Percentiles rank a stretch among this genome's conserved stretches.
Conservation (phyloP, 768 basidiomycete genomes). For the Boletellus emodensis region DNA sequence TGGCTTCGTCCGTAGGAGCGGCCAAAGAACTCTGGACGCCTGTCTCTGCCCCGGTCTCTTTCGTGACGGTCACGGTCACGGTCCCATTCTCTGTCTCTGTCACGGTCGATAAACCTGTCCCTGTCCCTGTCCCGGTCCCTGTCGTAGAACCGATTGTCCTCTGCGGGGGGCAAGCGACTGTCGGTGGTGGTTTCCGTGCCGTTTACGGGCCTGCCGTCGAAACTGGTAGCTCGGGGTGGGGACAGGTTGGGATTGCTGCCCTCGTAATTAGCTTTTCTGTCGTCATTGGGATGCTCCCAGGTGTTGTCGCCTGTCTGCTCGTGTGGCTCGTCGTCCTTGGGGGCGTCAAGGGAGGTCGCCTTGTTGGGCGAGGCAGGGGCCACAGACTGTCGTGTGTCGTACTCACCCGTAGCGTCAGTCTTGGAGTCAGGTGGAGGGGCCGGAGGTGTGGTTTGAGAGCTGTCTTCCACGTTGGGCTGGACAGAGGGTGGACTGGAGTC, state of each 20-base stretch:
- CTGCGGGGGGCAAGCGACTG: constrained; percentile 15
- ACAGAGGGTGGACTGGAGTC: constrained; percentile 6
- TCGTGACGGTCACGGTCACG: constrained; percentile 33
- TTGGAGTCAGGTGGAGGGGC: constrained; percentile 8
- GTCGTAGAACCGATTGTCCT: constrained; percentile 33
- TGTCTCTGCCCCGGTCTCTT: constrained; percentile 33
- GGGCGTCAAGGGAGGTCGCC: constrained; percentile 13
- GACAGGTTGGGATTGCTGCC: constrained; percentile 22
- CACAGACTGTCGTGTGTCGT: constrained; percentile 19
- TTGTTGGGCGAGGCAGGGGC: constrained; percentile 25
- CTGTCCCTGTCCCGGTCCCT: constrained; percentile 33
- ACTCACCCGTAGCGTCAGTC: constrained; percentile 27
- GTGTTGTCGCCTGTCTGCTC: constrained; percentile 19
- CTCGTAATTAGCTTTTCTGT: constrained; percentile 28
- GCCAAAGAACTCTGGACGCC: constrained; percentile 35
- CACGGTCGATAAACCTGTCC: constrained; percentile 31
- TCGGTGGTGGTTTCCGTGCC: constrained; percentile 7
- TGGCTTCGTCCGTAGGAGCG: constrained; percentile 39
- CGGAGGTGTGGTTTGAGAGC: not conserved
- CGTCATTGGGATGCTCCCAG: constrained; percentile 31
- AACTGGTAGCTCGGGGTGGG: constrained; percentile 2
- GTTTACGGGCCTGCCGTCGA: constrained; percentile 12
- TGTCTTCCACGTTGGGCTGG: constrained; percentile 13
- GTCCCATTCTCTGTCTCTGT: constrained; percentile 33
- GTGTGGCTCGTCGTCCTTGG: constrained; percentile 31